Evolutionary conservation across 768 basidiomycete species (phyloP).

Genomic region (Russula sp.): DNA sequence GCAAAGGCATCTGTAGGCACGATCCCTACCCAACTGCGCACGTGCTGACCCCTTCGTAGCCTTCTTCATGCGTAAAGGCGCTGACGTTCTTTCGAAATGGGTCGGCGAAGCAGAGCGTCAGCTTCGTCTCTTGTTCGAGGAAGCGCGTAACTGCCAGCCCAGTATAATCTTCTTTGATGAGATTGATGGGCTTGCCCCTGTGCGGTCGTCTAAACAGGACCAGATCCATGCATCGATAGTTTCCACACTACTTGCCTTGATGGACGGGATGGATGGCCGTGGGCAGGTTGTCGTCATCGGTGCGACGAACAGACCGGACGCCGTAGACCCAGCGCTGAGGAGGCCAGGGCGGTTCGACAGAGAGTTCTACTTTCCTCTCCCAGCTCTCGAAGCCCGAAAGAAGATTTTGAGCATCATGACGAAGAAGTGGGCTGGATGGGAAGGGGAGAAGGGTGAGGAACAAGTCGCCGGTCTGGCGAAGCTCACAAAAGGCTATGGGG

Average conservation of each 20-base stretch:
- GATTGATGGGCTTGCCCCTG: constrained; percentile 97
- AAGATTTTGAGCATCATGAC: constrained; percentile 91
- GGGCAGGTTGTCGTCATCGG: constrained; percentile 98
- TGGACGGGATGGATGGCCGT: constrained; percentile 99
- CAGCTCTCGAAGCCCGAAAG: constrained; percentile 74
- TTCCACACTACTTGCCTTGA: constrained; percentile 88
- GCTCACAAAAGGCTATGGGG: constrained; percentile 95
- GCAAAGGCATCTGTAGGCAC: constrained; percentile 74
- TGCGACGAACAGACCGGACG: constrained; percentile 95
- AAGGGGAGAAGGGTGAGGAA: constrained; percentile 41
- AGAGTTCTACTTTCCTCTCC: constrained; percentile 96
- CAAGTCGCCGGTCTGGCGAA: constrained; percentile 65
- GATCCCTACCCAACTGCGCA: neutral
- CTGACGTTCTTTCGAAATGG: constrained; percentile 97
- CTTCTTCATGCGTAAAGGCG: constrained; percentile 99
- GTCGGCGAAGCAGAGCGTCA: constrained; percentile 98
- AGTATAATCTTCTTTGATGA: constrained; percentile 99
- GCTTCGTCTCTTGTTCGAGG: constrained; percentile 89
- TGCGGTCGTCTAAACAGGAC: constrained; percentile 97
- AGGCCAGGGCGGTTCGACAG: constrained; percentile 94
- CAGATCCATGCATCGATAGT: constrained; percentile 99
- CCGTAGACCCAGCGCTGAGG: constrained; percentile 92
- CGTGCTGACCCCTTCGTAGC: constrained; percentile 39
- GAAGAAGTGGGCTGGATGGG: constrained; percentile 80
- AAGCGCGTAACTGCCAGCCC: constrained; percentile 86